Evolutionary conservation across 2,329 filamentous ascomycete genomes (phyloP), one percentile per base, ranked within the genome.

Genomic region (Penicillium sp.): DNA sequence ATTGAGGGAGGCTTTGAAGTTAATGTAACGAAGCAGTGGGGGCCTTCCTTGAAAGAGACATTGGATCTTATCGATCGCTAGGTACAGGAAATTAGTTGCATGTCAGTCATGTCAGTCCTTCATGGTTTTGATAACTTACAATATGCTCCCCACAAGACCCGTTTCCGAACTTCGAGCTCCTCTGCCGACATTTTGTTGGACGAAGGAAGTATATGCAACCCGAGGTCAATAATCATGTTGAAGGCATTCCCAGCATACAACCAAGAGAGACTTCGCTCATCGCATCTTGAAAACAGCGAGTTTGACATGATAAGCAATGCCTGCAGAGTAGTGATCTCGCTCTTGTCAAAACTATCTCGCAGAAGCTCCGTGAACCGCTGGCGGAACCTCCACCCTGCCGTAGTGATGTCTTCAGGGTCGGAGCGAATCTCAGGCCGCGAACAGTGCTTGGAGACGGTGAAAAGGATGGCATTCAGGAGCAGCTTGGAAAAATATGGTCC

Each of bases 11-110:
- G 79, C 74, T 22, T 68, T 63, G 1, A 69, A 68, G 26, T 78
- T 74, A 0, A 66, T 66, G 20, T 76, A 70, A 9, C 72, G 73
- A 18, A 61, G 58, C 38, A 40, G 72, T 0, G 70, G 71, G 0
- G 76, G 77, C 4, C 76, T 70, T 1, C 77, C 77, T 56, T 78
- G 76, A 40, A 79, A 79, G 0, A 80, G 58, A 39, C 70, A 74
- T 49, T 80, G 76, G 9, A 79, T 73, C 51, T 79, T 80, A 51
- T 78, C 77, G n/a, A 61, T 60, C 8, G 58, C 59, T 61, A 26
- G 14, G 1, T 5, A 4, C 7, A 7, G 13, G 1, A 13, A 6
- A 32, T 36, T 4, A 31, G 13, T 7, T 20, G 18, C 18, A 20
- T 20, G 18, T 4, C 3, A 20, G 18, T 20, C 18, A 20, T 3